Conservation (phyloP, 331 rosid genomes). For the Spiraea crenata region DNA sequence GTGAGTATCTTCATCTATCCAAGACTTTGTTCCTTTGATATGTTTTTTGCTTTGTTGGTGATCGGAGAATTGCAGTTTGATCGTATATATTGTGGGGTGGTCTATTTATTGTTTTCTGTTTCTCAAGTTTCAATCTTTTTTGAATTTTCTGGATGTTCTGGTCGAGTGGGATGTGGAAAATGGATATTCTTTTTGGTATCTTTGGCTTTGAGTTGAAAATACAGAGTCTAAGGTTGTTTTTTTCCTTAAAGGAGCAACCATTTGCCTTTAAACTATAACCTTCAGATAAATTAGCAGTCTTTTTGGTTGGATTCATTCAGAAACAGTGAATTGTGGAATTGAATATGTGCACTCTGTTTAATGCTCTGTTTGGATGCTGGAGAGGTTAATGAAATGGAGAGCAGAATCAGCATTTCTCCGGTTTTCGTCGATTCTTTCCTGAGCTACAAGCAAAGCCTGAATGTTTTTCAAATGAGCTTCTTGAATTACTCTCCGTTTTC, state of each 20-base stretch:
- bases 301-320: background rate
- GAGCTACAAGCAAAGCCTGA: background rate
- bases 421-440: background rate
- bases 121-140: background rate
- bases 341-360: background rate
- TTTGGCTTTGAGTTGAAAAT: constrained; percentile 13
- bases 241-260: background rate
- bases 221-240: background rate
- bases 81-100: background rate
- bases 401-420: background rate
- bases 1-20: constrained; percentile 37
- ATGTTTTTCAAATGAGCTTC: background rate
- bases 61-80: background rate
- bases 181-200: background rate
- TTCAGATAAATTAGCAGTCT: background rate
- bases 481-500: background rate
- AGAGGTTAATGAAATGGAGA: background rate
- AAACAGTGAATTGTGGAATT: background rate
- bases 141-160: background rate
- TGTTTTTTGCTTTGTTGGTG: background rate
- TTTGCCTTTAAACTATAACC: background rate
- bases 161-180: background rate
- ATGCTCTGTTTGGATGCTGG: constrained; percentile 14
- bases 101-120: background rate
- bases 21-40: background rate